Base-by-base conservation (phyloP, 2,329 filamentous ascomycete genomes). In the Incumbomyces delicatus region DNA sequence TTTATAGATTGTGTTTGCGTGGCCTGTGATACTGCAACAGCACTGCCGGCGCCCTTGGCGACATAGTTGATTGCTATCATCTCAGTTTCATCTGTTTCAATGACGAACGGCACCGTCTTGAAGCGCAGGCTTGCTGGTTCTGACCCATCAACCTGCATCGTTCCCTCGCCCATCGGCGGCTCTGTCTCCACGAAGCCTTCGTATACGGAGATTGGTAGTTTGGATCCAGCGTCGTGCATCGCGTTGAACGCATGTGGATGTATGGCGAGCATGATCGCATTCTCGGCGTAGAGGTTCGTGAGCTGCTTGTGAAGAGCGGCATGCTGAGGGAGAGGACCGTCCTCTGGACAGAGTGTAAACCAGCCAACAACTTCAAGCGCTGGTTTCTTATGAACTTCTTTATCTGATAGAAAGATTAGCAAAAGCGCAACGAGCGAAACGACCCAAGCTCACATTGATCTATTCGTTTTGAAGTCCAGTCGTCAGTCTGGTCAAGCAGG, bases 31-130 rank as follows among this genome's bases (percentile, higher is more conserved):
- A 56, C 38, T 4, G 52, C 79, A 10, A 84, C 81, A 18, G 88
- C 89, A 59, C 86, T 90, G 40, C 85, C 86, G 39, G 85, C 85
- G 33, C 85, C 87, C 44, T 83, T 81, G 1, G 90, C 89, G 16
- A 98, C 84, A 55, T 89, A 94, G 65, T 95, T 88, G 59, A 98
- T 86, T 56, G 86, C 85, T 55, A 98, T 96, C 88, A 95, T 95
- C 66, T 98, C 92, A 1, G 89, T 89, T 64, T 96, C 89, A 8
- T 87, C 87, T 0, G 89, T 95, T 67, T 96, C 92, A 1, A 96
- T 81, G 0, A 83, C 83, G 64, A 92, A 96, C 1, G 83, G 79
- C 8, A 96, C 67, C 60, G 94, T 84, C 50, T 83, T 78, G 66
- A 96, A 96, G 58, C 78, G 83, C 50, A 92, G 74, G 1, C 70